Base-by-base conservation (phyloP, 2,329 filamentous ascomycete genomes). In the Fusarium sambucinum region DNA sequence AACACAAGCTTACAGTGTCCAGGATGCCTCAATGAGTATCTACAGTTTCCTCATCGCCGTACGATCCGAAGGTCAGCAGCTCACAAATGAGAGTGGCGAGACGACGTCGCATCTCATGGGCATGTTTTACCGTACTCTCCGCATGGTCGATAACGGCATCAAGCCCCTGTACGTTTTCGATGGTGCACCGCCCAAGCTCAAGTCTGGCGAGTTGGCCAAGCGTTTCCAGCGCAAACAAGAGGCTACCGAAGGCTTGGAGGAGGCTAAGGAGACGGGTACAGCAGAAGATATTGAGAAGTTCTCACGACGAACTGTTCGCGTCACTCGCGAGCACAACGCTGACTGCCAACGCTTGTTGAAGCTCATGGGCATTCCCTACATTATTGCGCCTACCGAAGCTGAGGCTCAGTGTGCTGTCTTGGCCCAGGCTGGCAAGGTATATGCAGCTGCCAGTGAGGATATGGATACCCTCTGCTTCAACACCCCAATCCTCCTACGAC, bases 391-490 rank as follows among this genome's bases (percentile, higher is more conserved):
- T 0, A 99, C 96, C 0, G 96, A 99, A 80, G 96, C 96, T 6
- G 96, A 99, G 82, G 96, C 96, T 3, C 96, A 99, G 78, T 99
- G 96, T 78, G 96, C 96, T 5, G 91, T 90, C 40, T 85, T 99
- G 65, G 96, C 96, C 1, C 86, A 91, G 64, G 94, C 92, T 7
- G 95, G 94, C 37, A 98, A 98, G 81, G 96, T 99, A 52, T 99
- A 96, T 78, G 96, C 94, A 5, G 96, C 96, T 21, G 96, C 96
- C 4, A 97, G 92, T 69, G 96, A 99, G 81, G 96, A 99, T 81
- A 99, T 99, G 96, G 96, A 99, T 77, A 99, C 96, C 0, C 83
- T 99, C 56, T 98, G 95, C 75, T 99, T 99, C 80, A 90, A 97
- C 75, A 87, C 94, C 52, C 96, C 96, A 0, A 94, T 99, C 61